Base-by-base conservation (phyloP, 495 filamentous ascomycete genomes). In the Neurospora intermedia region DNA sequence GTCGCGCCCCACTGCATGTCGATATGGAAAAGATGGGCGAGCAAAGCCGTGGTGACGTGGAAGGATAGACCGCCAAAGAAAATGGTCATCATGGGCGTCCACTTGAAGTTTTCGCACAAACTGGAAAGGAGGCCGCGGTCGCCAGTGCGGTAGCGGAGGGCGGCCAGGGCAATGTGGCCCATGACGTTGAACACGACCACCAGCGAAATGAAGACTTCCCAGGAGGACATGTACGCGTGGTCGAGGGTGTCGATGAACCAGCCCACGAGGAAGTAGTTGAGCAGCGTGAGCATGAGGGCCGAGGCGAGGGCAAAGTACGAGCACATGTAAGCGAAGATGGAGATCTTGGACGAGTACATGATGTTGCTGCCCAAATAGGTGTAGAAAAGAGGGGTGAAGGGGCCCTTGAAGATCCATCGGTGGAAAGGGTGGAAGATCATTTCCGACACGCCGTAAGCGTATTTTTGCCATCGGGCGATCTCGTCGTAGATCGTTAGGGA, bases 401-500 rank as follows among this genome's bases (percentile, higher is more conserved):
- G 91, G 0, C 89, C 89, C 35, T 82, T 84, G 79, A 84, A 83
- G 6, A 84, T 74, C 88, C 88, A 90, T 71, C 83, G 84, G 70
- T 87, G 82, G 48, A 93, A 73, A 0, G 91, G 91, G 74, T 92
- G 82, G 84, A 93, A 93, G 72, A 93, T 83, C 71, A 93, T 81
- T 77, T 93, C 91, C 80, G 88, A 91, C 76, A 91, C 92, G 20
- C 91, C 91, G 76, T 93, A 93, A 3, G 91, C 91, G 78, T 93
- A 93, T 79, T 93, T 93, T 76, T 93, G 91, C 91, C 91, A 93
- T 54, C 91, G 88, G 4, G 89, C 88, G 38, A 93, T 82, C 78
- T 93, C 91, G 78, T 93, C 91, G 78, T 93, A 93, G 27, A 93
- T 91, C 13, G 91, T 93, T 20, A 93, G 83, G 8, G 91, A 93